Conservation (phyloP, 495 filamentous ascomycete species). For the Letharia lupina region DNA sequence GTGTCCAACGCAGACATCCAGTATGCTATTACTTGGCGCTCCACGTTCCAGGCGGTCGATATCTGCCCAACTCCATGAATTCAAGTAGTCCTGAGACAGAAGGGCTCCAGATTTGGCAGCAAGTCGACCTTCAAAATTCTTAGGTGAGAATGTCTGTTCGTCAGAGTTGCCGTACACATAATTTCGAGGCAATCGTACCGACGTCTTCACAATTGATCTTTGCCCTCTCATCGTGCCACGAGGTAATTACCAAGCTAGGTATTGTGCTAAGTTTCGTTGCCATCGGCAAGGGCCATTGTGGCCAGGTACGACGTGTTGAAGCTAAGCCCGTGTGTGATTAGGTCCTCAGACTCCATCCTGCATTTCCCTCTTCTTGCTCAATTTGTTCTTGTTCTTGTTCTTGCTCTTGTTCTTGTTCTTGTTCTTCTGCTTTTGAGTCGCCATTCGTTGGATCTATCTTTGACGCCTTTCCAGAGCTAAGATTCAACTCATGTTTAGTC, state of each 20-base stretch:
- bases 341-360: neutral
- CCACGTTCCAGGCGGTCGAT: neutral
- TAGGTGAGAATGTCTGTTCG: neutral
- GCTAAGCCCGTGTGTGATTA: neutral
- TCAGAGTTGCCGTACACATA: neutral
- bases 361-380: conserved; percentile 1
- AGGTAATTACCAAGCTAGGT: neutral
- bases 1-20: neutral
- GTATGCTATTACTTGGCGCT: neutral
- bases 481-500: neutral
- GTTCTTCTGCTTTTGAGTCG: neutral
- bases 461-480: neutral
- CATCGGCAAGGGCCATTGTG: neutral
- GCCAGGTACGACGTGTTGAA: neutral
- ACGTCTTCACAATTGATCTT: neutral
- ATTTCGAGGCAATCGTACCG: neutral
- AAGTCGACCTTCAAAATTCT: too few relatives aligned
- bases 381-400: neutral
- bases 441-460: neutral
- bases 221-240: neutral
- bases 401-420: neutral
- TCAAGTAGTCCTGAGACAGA: too few relatives aligned
- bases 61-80: neutral
- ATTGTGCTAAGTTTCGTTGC: neutral
- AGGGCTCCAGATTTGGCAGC: too few relatives aligned